Conservation (phyloP, 257 asterid genomes). For the Fraxinus quadrangulata region DNA sequence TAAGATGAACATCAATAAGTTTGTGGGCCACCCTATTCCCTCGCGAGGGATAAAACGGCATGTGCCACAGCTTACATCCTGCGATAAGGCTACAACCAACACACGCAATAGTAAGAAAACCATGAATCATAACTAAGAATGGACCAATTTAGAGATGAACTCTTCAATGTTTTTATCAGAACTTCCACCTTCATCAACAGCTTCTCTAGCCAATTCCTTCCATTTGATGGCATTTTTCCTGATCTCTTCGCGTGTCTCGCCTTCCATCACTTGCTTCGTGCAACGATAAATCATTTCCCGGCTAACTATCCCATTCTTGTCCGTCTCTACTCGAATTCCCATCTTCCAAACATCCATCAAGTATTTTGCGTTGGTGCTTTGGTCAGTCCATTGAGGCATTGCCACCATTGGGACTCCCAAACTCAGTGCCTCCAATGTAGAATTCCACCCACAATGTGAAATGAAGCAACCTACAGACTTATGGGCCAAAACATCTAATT, state of each 20-base stretch:
- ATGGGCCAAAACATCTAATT: slow-evolving; percentile 37
- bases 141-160: slow-evolving; percentile 22
- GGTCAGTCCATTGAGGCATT: slow-evolving; percentile 42
- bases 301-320: slow-evolving; percentile 26
- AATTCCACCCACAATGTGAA: slow-evolving; percentile 47
- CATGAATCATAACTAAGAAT: neutral
- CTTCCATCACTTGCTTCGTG: slow-evolving; percentile 34
- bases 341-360: slow-evolving; percentile 38
- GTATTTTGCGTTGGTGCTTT: slow-evolving; percentile 33
- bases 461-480: slow-evolving; percentile 31
- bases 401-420: slow-evolving; percentile 44
- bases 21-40: too few relatives aligned
- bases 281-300: slow-evolving; percentile 31
- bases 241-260: slow-evolving; percentile 31
- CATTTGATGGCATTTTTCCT: slow-evolving; percentile 33
- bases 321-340: slow-evolving; percentile 27
- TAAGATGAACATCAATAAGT: too few relatives aligned
- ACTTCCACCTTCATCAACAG: slow-evolving; percentile 39
- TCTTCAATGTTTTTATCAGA: slow-evolving; percentile 37
- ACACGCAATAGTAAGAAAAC: too few relatives aligned
- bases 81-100: too few relatives aligned
- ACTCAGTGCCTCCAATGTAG: slow-evolving; percentile 39
- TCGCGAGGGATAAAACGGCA: too few relatives aligned
- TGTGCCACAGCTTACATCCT: too few relatives aligned
- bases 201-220: slow-evolving; percentile 35